Conservation (phyloP, 2,329 filamentous ascomycete species). For the Pseudocercospora cruenta region DNA sequence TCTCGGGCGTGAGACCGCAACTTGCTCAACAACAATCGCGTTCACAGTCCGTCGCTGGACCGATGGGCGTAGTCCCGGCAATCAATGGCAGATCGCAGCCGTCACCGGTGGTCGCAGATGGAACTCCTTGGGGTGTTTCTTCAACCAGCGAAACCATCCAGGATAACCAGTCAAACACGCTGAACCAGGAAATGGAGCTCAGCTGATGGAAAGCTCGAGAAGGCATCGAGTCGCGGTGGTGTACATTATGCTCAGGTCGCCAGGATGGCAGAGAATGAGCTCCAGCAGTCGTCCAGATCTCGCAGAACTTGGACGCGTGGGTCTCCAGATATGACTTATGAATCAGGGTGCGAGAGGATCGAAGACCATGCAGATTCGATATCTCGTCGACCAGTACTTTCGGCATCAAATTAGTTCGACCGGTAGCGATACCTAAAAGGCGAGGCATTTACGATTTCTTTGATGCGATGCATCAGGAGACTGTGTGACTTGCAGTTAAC, state of each 20-base stretch:
- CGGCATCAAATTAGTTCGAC: background rate
- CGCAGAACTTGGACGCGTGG: background rate
- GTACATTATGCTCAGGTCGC: background rate
- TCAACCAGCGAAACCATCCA: background rate
- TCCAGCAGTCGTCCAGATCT: background rate
- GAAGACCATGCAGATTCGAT: background rate
- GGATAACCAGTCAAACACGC: background rate
- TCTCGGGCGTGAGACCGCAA: conserved; percentile 14
- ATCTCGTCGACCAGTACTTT: background rate
- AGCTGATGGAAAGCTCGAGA: background rate
- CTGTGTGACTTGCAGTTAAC: background rate
- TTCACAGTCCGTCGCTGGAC: conserved; percentile 14
- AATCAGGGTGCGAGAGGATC: background rate
- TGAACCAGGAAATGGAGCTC: conserved; percentile 2
- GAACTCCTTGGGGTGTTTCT: conserved; percentile 2
- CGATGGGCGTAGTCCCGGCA: background rate
- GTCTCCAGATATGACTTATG: background rate
- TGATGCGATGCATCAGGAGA: background rate
- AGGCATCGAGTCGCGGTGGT: background rate
- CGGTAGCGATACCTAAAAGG: background rate
- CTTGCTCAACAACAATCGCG: conserved; percentile 10
- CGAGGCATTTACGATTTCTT: background rate
- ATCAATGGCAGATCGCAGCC: background rate
- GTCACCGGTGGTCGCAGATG: background rate
- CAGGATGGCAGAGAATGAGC: background rate